These are phyloP conservation scores for Daldinia loculata DNA, from an alignment of 495 filamentous ascomycete genomes.

Conservation along the genomic window DNA sequence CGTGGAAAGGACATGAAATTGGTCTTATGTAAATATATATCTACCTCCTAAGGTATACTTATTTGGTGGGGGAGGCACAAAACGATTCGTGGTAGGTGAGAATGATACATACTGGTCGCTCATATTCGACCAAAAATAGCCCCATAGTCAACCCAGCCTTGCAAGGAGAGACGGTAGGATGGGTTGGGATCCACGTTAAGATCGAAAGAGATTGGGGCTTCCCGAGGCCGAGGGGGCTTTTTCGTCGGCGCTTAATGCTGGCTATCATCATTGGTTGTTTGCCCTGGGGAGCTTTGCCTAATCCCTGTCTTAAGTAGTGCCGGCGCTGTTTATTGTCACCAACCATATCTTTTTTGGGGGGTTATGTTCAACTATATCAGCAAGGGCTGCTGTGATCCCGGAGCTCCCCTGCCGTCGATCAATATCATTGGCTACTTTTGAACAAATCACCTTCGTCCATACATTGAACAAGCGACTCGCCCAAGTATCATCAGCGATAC, in stretches of 20 bases:
- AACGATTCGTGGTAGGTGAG: neutral
- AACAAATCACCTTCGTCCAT: slow-evolving; percentile 35
- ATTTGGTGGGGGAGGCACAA: neutral
- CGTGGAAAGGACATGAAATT: too few relatives aligned
- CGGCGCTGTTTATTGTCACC: slow-evolving; percentile 24
- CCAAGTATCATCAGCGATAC: slow-evolving; percentile 16
- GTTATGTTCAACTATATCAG: slow-evolving; percentile 2
- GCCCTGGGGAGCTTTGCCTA: slow-evolving; percentile 13
- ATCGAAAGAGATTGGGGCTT: slow-evolving; percentile 8
- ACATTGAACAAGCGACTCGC: slow-evolving; percentile 42
- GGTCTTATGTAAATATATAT: neutral
- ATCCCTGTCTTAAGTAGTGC: slow-evolving; percentile 36
- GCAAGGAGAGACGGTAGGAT: neutral
- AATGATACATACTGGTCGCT: slow-evolving; percentile 2
- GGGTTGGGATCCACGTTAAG: slow-evolving; percentile 9
- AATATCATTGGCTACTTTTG: slow-evolving; percentile 33
- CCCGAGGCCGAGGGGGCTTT: slow-evolving; percentile 26
- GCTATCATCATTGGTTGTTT: slow-evolving; percentile 24
- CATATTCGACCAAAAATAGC: slow-evolving; percentile 25
- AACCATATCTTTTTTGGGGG: slow-evolving; percentile 23
- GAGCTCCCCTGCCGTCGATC: slow-evolving; percentile 17
- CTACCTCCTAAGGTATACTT: neutral
- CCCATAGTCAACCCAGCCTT: neutral
- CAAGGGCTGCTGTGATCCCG: slow-evolving; percentile 26
- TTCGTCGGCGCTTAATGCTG: slow-evolving; percentile 34